Evolutionary conservation across 129 eudicot genomes (phyloP).

Genomic region (Lonicera japonica): DNA sequence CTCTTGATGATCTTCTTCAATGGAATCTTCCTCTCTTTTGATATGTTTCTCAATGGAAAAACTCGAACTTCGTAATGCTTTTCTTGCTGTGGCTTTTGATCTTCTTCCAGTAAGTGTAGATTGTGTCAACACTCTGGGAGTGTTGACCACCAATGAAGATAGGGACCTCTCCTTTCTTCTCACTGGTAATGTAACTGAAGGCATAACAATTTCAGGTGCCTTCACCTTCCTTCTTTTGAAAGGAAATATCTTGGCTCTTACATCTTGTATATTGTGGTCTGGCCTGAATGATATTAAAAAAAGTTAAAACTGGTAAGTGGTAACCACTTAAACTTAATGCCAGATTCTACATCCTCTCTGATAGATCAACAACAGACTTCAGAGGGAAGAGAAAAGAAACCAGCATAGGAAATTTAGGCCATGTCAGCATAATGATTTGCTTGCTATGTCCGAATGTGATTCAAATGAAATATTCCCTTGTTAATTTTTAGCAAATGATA

Average conservation of each 20-base stretch:
- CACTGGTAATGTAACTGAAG: slow-evolving; percentile 49
- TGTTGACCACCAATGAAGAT: slow-evolving; percentile 68
- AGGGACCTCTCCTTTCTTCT: slow-evolving; percentile 88
- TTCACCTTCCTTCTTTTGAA: slow-evolving; percentile 54
- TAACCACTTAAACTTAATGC: background rate
- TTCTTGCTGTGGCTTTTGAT: slow-evolving; percentile 53
- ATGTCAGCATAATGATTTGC: no score
- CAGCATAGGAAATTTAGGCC: no score
- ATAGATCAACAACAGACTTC: no score
- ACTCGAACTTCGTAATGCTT: slow-evolving; percentile 52
- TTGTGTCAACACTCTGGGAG: slow-evolving; percentile 70
- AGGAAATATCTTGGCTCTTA: slow-evolving; percentile 75
- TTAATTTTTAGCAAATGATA: no score
- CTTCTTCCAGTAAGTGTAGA: slow-evolving; percentile 64
- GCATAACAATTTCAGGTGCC: slow-evolving; percentile 53
- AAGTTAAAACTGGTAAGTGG: slow-evolving; percentile 1
- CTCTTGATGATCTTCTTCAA: slow-evolving; percentile 63
- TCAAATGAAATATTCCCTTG: no score
- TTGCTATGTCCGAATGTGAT: no score
- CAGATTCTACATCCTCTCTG: background rate
- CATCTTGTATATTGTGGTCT: slow-evolving; percentile 74
- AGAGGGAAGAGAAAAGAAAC: no score
- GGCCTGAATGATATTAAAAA: slow-evolving; percentile 72
- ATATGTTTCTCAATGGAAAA: slow-evolving; percentile 55
- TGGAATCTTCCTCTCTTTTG: slow-evolving; percentile 59